These are phyloP conservation scores for Ilex aquifolium DNA, from an alignment of 257 asterid species.

Conservation along the genomic window DNA sequence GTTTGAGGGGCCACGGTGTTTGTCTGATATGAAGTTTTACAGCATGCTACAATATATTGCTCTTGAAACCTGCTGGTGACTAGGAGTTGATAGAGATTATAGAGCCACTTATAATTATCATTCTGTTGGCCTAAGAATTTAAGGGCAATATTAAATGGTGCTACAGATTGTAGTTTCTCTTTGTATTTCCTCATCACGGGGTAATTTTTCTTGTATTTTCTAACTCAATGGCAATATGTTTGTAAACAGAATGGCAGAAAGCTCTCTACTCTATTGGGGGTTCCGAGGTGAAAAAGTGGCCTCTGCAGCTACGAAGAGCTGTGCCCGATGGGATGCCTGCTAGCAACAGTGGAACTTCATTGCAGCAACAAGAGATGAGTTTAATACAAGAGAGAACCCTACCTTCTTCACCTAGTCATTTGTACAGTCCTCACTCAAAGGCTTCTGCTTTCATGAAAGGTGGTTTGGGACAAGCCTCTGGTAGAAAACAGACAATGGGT, in stretches of 20 bases:
- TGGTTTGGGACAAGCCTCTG: conserved; percentile 70
- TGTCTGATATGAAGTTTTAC: too few relatives aligned
- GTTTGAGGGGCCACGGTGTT: too few relatives aligned
- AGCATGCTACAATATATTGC: too few relatives aligned
- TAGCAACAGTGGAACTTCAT: conserved; percentile 72
- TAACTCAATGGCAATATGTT: conserved; percentile 11
- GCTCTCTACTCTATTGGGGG: conserved; percentile 93
- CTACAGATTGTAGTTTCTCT: neutral
- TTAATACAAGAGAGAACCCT: conserved; percentile 71
- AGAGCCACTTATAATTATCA: neutral
- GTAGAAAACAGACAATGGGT: conserved; percentile 77
- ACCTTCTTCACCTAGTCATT: conserved; percentile 62
- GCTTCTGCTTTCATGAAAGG: conserved; percentile 75
- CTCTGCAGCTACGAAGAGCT: conserved; percentile 87
- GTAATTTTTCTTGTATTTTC: conserved; percentile 8
- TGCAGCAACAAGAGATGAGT: conserved; percentile 87
- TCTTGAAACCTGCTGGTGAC: too few relatives aligned
- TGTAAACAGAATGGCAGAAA: conserved; percentile 93
- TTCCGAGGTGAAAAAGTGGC: conserved; percentile 93
- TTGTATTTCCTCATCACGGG: neutral
- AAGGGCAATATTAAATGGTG: too few relatives aligned
- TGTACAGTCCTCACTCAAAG: conserved; percentile 74
- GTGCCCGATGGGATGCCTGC: conserved; percentile 83
- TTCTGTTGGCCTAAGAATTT: too few relatives aligned
- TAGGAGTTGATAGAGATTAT: neutral